These are phyloP conservation scores for Xylaria sp. DNA, from an alignment of 2,329 filamentous ascomycete species.

Conservation along the genomic window DNA sequence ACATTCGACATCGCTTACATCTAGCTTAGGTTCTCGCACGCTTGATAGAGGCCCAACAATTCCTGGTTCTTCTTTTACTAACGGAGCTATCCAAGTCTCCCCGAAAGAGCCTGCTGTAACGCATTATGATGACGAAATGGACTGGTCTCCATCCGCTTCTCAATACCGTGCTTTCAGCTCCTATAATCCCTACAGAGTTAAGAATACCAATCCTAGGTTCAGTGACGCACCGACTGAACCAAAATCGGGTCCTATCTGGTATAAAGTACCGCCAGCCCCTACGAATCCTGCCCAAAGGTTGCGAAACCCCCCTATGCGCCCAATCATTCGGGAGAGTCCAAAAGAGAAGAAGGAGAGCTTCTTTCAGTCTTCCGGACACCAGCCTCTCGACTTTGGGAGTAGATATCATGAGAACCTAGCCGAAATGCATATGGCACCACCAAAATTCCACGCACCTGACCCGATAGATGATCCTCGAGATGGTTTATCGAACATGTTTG, in stretches of 20 bases:
- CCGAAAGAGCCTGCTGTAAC: conserved; percentile 37
- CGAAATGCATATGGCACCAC: conserved; percentile 42
- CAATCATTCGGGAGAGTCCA: conserved; percentile 60
- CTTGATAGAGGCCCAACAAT: not conserved
- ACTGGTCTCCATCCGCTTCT: conserved; percentile 74
- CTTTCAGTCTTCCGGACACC: conserved; percentile 52
- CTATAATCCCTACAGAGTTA: conserved; percentile 53
- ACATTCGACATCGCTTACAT: not conserved
- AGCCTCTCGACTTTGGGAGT: conserved; percentile 42
- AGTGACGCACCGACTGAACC: conserved; percentile 57
- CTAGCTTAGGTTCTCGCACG: not conserved
- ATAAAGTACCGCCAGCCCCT: conserved; percentile 75
- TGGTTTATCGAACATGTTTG: conserved; percentile 49
- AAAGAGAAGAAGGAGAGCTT: conserved; percentile 61
- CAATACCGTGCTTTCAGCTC: conserved; percentile 65
- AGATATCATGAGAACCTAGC: conserved; percentile 33
- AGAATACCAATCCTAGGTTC: conserved; percentile 57
- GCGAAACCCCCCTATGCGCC: conserved; percentile 69
- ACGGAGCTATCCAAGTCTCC: not conserved
- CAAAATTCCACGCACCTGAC: conserved; percentile 48
- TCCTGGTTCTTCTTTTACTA: not conserved
- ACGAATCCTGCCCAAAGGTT: conserved; percentile 70
- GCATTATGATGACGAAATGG: conserved; percentile 71
- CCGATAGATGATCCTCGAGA: conserved; percentile 49
- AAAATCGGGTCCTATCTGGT: conserved; percentile 70